Evolutionary conservation across 371 early-diverging fungal genomes (phyloP), one percentile per base, ranked within the genome.

Genomic region (Basidiobolus meristosporus): DNA sequence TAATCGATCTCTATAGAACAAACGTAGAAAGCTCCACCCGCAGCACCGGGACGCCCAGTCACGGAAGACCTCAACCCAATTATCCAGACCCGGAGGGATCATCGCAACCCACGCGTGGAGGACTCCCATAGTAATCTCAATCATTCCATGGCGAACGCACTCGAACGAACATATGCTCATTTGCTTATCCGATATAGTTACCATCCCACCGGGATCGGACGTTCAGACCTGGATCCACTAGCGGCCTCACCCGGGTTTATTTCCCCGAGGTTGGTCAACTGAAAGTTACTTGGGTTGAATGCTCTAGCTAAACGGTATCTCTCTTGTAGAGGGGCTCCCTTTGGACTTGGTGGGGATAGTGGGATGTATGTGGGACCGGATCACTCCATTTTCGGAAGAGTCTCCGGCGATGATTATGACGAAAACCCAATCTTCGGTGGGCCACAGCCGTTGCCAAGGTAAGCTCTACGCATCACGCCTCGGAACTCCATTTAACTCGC

Each of bases 281-380:
- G 5, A 7, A 33, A 16, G 5, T 2, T 4, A n/a, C 16, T 17
- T 6, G 22, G 15, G 26, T 36, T 9, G 9, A 16, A 12, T 6
- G 12, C 1, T 20, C 34, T 14, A 34, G 14, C 14, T 10, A 26
- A n/a, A 7, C 18, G 18, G 37, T 26, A 37, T 36, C 16, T 21
- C 29, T 40, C 18, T 19, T 44, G 44, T 3, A 22, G 44, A 20
- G 42, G 42, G 7, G 41, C 43, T 2, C 20, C 29, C 1, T 30
- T 39, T 12, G 33, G 17, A 14, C 32, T 47, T 15, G 59, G 70
- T 15, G 62, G 66, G 23, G 56, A 56, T 21, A 42, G 44, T 36
- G 87, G 89, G 19, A 88, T 85, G 85, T 52, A 63, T 57, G 83
- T 89, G 6, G 90, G 89, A 7, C 91, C 91, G 2, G 68, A 67